Conservation (phyloP, 2,329 filamentous ascomycete species). For the Paraphaeosphaeria sporulosa region DNA sequence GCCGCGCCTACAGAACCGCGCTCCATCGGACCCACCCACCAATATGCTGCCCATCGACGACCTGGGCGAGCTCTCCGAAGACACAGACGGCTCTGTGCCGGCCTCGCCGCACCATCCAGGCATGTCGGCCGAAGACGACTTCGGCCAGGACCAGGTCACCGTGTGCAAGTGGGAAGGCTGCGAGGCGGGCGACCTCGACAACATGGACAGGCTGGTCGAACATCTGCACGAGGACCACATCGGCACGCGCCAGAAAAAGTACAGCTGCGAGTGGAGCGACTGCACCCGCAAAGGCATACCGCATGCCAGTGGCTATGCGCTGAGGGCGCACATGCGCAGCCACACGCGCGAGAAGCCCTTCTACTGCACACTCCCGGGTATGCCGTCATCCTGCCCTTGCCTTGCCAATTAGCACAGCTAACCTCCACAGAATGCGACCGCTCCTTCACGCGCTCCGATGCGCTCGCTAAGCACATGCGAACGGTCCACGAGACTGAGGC, state of each 20-base stretch:
- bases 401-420: background rate
- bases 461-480: constrained; percentile 96
- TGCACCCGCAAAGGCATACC: constrained; percentile 87
- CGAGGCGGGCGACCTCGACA: constrained; percentile 55
- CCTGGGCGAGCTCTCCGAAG: constrained; percentile 79
- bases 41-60: constrained; percentile 32
- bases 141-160: constrained; percentile 54
- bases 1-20: constrained; percentile 45
- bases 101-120: constrained; percentile 57
- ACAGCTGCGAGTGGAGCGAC: constrained; percentile 97
- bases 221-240: constrained; percentile 87
- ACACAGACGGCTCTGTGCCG: constrained; percentile 81
- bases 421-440: constrained; percentile 84
- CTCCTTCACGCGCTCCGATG: constrained; percentile 94
- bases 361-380: constrained; percentile 93
- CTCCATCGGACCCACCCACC: constrained; percentile 41
- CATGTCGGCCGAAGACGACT: constrained; percentile 52
- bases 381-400: constrained; percentile 29
- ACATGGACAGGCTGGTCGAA: constrained; percentile 61
- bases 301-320: constrained; percentile 92
- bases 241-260: constrained; percentile 91
- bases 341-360: constrained; percentile 99
- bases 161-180: constrained; percentile 62
- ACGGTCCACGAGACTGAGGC: constrained; percentile 98
- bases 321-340: constrained; percentile 97